phyloP scores from a whole-genome alignment of 495 filamentous ascomycete genomes.

The Neurospora pannonica region DNA sequence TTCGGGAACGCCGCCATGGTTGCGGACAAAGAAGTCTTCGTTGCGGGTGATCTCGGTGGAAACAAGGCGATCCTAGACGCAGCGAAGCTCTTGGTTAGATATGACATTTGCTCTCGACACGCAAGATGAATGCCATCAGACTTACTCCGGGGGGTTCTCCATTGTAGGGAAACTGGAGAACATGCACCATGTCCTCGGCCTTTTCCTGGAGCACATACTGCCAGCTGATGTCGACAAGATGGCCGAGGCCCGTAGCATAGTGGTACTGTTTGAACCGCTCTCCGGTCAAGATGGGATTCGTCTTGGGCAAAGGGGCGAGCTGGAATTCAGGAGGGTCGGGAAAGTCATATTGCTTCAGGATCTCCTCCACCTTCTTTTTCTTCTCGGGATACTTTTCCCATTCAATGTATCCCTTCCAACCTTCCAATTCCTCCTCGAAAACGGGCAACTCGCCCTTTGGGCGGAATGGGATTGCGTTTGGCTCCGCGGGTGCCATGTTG shows the following conservation, averaged over 20 bases:
- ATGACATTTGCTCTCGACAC: not conserved
- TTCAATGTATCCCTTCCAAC: constrained; percentile 45
- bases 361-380: constrained; percentile 45
- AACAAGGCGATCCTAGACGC: constrained; percentile 10
- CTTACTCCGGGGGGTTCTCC: constrained; percentile 46
- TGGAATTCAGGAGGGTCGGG: constrained; percentile 49
- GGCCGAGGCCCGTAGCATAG: constrained; percentile 43
- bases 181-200: constrained; percentile 54
- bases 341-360: constrained; percentile 49
- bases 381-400: constrained; percentile 64
- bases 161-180: constrained; percentile 64
- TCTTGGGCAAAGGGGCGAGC: constrained; percentile 46
- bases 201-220: constrained; percentile 50
- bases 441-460: constrained; percentile 9
- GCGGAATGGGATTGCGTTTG: constrained; percentile 12
- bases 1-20: constrained; percentile 54
- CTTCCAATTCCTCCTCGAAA: constrained; percentile 15
- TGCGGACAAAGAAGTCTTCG: constrained; percentile 53
- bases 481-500: constrained; percentile 13
- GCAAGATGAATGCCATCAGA: not conserved
- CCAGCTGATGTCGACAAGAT: constrained; percentile 49
- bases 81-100: not conserved
- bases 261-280: constrained; percentile 60
- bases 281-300: constrained; percentile 53
- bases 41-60: constrained; percentile 48